Evolutionary conservation across 768 basidiomycete species (phyloP), one percentile per base, ranked within the genome.

Genomic region (Collybia sp.): DNA sequence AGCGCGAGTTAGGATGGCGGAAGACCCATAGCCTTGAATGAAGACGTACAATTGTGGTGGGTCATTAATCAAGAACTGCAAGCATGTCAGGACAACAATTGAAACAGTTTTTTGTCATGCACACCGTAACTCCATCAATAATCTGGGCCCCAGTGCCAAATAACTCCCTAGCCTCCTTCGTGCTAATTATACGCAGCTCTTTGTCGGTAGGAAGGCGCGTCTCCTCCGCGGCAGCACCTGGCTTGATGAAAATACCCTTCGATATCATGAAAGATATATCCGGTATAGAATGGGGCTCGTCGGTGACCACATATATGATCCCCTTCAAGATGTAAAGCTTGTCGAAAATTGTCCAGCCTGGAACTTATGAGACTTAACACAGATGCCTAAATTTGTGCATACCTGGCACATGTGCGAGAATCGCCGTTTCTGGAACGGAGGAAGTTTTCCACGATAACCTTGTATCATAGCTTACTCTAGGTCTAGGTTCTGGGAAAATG

Each of bases 311-410:
- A 59, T 83, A 93, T 32, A 88, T 76, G 6, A 87, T 84, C 38
- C 90, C 90, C 53, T 92, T 89, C 55, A 82, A 68, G 46, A 92
- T 64, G 59, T 89, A 95, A 9, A 95, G 72, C 46, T 76, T 79
- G 66, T 93, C 89, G 49, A 93, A 83, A 43, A 93, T 82, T 1
- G 92, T 90, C 93, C 91, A 96, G 30, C 93, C 92, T 93, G 58
- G 19, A 12, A 19, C 42, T 34, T 12, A 1, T 43, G 38, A 33
- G 41, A 43, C 15, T 36, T 18, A 6, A 43, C 18, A 30, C 17
- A 35, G 41, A 20, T 12, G 17, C 15, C 39, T 31, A 19, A 33
- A 25, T 25, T 25, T 8, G 17, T 38, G 61, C 69, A 50, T 48
- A 85, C 89, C 89, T 60, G 87, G 84, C 6, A 75, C 83, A 65